Evolutionary conservation across 352 stramenopile species (phyloP), one percentile per base, ranked within the genome.

Genomic region (Pythium guiyangense): DNA sequence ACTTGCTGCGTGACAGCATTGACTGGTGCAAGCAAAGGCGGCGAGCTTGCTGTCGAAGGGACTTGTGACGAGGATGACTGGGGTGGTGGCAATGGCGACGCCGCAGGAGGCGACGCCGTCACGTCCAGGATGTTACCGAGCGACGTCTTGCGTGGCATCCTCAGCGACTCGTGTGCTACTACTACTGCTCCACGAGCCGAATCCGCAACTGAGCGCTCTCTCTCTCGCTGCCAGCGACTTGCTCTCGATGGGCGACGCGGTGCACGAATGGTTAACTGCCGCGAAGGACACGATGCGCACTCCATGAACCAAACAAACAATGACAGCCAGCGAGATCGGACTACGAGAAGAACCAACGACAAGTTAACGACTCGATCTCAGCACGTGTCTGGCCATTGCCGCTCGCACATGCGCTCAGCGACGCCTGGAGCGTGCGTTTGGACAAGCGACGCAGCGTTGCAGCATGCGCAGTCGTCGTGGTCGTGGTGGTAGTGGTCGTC

Each of bases 101-200:
- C 31, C 8, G 18, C 31, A 9, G 1, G 14, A 44, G 31, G 6
- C 15, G 46, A 31, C 46, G 15, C 29, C 0, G 20, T 25, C 15
- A 47, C 14, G 45, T 66, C 66, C n/a, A 77, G 37, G 34, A 64
- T 54, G 57, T 74, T 77, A 8, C 69, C 69, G n/a, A 77, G 55
- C 35, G 69, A 77, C 27, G 69, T 74, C 54, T 74, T 73, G 25
- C 61, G 60, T 10, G 58, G 20, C 58, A 64, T 62, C 18, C 17
- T 34, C 29, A 34, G 29, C 31, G 31, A 37, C 31, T 12, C 31
- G 29, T 34, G 22, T 22, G 22, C n/a, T n/a, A n/a, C 22, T 4
- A 2, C 17, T 35, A 43, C 46, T 63, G 53, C 52, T 60, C 55
- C 22, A 22, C 54, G 63, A 60, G 27, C 48, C n/a, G 18, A 29